These are phyloP conservation scores for Populus trichocarpa DNA, from an alignment of 441 rosid species.

Conservation along the genomic window DNA sequence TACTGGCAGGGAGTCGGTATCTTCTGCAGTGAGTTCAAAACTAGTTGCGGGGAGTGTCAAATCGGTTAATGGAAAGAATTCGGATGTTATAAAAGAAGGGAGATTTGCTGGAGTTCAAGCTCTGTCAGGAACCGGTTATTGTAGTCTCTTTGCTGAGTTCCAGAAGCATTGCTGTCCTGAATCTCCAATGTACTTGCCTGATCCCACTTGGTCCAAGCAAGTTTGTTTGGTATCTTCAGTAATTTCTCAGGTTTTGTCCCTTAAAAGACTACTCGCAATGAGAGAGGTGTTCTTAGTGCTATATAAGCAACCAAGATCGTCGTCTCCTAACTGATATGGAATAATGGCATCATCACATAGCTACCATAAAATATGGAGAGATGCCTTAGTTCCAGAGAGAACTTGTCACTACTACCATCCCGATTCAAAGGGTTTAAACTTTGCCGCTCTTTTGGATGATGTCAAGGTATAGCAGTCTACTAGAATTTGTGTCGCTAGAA, in stretches of 20 bases:
- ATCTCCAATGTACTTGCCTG: constrained; percentile 48
- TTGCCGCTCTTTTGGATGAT: constrained; percentile 47
- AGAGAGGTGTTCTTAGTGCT: too few species aligned
- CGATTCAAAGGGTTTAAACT: constrained; percentile 41
- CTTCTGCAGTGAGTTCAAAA: constrained; percentile 34
- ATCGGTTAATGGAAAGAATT: constrained; percentile 46
- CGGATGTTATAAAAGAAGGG: constrained; percentile 32
- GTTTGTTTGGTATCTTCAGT: constrained; percentile 11
- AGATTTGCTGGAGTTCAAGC: constrained; percentile 51
- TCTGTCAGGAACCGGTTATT: constrained; percentile 62
- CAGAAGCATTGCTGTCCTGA: constrained; percentile 52
- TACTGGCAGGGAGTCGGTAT: constrained; percentile 45
- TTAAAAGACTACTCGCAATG: too few species aligned
- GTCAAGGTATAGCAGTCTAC: constrained; percentile 34
- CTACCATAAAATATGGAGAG: constrained; percentile 62
- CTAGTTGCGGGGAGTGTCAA: constrained; percentile 50
- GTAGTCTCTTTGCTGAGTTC: constrained; percentile 63
- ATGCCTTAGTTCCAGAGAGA: constrained; percentile 39
- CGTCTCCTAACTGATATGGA: too few species aligned
- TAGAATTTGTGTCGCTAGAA: not conserved
- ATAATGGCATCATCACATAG: constrained; percentile 17
- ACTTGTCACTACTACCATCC: constrained; percentile 43
- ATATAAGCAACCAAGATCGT: too few species aligned
- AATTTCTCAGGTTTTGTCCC: not conserved
- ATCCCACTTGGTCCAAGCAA: constrained; percentile 69